A percentile compares a stretch with the other conserved stretches of the same genome.
Conservation (phyloP, 73 alveolate species). For the Blepharisma japonicum region DNA sequence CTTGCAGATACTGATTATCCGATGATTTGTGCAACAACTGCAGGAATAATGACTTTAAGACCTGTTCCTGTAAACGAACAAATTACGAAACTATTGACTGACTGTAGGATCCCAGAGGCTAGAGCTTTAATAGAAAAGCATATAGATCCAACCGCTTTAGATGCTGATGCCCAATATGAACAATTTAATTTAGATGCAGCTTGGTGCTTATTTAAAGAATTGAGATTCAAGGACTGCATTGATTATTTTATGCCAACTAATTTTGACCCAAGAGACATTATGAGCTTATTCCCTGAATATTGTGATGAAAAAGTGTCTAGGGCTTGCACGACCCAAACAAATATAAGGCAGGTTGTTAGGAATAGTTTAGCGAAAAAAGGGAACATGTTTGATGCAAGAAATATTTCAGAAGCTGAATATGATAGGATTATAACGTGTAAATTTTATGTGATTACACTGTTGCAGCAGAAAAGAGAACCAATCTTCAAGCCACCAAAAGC, state of each 20-base stretch:
- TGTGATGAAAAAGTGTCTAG: not conserved
- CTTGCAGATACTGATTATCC: constrained; percentile 5
- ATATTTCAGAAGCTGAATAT: not conserved
- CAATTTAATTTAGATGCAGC: constrained; percentile 30
- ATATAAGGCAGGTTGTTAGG: not conserved
- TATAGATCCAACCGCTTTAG: not conserved
- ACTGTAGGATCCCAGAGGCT: constrained; percentile 27
- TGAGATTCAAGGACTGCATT: constrained; percentile 14
- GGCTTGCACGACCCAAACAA: not conserved
- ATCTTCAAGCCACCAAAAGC: constrained; percentile 24
- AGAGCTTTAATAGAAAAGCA: not conserved
- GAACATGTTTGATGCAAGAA: not conserved
- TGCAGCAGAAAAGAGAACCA: constrained; percentile 22
- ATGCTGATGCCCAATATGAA: constrained; percentile 15
- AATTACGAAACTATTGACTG: not conserved
- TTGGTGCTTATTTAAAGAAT: constrained; percentile 22
- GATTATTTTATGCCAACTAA: constrained; percentile 18
- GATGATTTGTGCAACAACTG: constrained; percentile 9
- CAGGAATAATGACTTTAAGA: not conserved
- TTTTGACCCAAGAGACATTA: constrained; percentile 27
- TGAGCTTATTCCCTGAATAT: constrained; percentile 26
- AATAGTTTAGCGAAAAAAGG: not conserved
- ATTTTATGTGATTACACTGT: not conserved
- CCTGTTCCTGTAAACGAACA: constrained; percentile 22
- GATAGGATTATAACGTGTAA: not conserved